phyloP scores from a whole-genome alignment of 2,329 filamentous ascomycete genomes.

The Onygenales sp. region DNA sequence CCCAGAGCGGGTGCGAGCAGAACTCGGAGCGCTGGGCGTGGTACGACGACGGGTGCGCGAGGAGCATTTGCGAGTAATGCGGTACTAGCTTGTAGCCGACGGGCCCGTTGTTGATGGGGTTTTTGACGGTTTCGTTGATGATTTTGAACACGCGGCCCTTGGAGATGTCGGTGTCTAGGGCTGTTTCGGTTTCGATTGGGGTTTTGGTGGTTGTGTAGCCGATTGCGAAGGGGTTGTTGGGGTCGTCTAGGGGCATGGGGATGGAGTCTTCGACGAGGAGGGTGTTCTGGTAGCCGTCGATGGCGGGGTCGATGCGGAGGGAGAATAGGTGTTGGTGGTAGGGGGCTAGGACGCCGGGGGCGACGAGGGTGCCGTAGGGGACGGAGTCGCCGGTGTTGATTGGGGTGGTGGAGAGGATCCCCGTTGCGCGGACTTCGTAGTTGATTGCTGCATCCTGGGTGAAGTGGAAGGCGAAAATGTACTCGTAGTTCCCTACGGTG shows the following conservation, averaged over 20 bases:
- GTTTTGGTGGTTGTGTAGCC: constrained; percentile 41
- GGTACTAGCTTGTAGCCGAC: constrained; percentile 49
- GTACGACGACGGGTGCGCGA: constrained; percentile 45
- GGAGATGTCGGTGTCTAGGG: constrained; percentile 35
- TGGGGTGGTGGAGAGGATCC: constrained; percentile 58
- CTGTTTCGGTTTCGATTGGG: constrained; percentile 37
- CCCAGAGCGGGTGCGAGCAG: constrained; percentile 46
- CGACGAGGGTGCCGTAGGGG: constrained; percentile 56
- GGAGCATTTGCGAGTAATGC: constrained; percentile 47
- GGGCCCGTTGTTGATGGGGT: constrained; percentile 43
- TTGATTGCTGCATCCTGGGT: constrained; percentile 39
- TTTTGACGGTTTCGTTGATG: constrained; percentile 43
- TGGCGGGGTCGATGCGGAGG: constrained; percentile 52
- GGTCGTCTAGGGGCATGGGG: constrained; percentile 45
- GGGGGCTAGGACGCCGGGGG: constrained; percentile 55
- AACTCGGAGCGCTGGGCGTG: constrained; percentile 45
- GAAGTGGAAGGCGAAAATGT: constrained; percentile 37
- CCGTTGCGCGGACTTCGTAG: constrained; percentile 36
- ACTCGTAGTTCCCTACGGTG: constrained; percentile 37
- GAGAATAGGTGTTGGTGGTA: constrained; percentile 71
- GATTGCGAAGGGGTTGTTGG: constrained; percentile 43
- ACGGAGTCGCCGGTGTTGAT: constrained; percentile 50
- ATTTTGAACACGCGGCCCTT: constrained; percentile 48
- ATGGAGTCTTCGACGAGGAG: constrained; percentile 49
- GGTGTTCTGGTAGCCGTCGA: constrained; percentile 47